Base-by-base conservation (phyloP, 176 grass and related monocot species). In the Cocos nucifera region DNA sequence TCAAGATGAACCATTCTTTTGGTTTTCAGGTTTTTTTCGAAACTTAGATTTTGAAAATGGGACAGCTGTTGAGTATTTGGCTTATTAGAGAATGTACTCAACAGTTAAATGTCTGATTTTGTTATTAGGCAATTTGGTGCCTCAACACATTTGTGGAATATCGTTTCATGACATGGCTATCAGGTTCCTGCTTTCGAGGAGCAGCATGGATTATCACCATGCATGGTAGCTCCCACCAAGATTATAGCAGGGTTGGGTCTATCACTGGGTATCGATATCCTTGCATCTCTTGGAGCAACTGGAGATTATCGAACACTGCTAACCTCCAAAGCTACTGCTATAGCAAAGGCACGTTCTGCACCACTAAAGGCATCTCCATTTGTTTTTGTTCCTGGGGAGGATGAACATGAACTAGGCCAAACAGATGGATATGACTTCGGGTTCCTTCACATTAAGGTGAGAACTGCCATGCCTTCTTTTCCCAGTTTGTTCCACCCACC, bases 181-280 rank as follows among this genome's bases (percentile, higher is more conserved):
- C 77, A 97, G 92, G 92, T 91, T 54, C 72, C 87, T 56, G 21
- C 75, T 25, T 97, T 97, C 10, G 81, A 88, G 73, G 73, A 73
- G 55, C 84, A 80, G 65, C 92, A 97, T 75, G 87, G 87, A 58
- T 77, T 97, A 50, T 56, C 64, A 3, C 76, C 92, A 22, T 97
- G 92, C 86, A 96, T 96, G 86, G 83, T 91, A 62, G 87, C 92
- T 74, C 92, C 92, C 58, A 91, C 92, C 17, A 97, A 97, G 59
- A 97, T 97, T 63, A 97, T 97, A 78, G 92, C 92, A 59, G 84
- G 87, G 29, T 63, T 97, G 69, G 92, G 87, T 53, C 63, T 91
- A 7, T 97, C 92, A 22, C 52, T 97, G 56, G 92, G 87, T 54
- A 83, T 97, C 63, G 87, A 97, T 69, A 97, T 97, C 56, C 87